phyloP scores from a whole-genome alignment of 805 yeast genomes.

The Sugiyamaella floridensis region DNA sequence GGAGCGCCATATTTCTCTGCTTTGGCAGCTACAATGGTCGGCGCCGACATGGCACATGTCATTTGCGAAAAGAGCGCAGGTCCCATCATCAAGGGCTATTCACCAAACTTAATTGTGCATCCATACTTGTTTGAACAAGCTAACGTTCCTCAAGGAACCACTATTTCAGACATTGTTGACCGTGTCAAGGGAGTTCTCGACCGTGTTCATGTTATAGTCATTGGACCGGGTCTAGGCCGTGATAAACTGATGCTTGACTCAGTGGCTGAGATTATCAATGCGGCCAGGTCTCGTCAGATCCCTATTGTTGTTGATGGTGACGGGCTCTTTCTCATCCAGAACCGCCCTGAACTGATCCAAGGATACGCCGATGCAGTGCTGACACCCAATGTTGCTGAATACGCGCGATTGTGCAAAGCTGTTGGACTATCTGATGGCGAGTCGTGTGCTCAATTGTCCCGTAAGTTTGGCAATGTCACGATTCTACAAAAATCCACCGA shows the following conservation, averaged over 20 bases:
- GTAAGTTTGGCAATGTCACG: constrained; percentile 47
- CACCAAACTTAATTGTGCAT: constrained; percentile 95
- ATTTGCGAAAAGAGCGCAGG: constrained; percentile 81
- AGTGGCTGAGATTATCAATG: constrained; percentile 49
- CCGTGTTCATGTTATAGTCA: constrained; percentile 71
- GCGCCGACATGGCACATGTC: constrained; percentile 84
- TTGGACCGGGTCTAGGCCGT: constrained; percentile 94
- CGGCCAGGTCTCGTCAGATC: constrained; percentile 46
- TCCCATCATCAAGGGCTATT: constrained; percentile 71
- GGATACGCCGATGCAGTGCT: constrained; percentile 57
- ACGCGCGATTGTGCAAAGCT: constrained; percentile 55
- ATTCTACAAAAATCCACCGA: constrained; percentile 65
- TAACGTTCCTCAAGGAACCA: constrained; percentile 21
- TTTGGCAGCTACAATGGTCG: constrained; percentile 74
- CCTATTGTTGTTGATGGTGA: constrained; percentile 91
- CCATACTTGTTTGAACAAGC: constrained; percentile 65
- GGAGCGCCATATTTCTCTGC: constrained; percentile 95
- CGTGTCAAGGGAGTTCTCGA: constrained; percentile 49
- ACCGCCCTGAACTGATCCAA: constrained; percentile 46
- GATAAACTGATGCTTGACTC: constrained; percentile 60
- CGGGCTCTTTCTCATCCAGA: constrained; percentile 61
- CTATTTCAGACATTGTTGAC: constrained; percentile 39
- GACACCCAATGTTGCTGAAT: constrained; percentile 90
- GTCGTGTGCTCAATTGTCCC: constrained; percentile 40
- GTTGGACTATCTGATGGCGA: constrained; percentile 28